Conservation (phyloP, 768 basidiomycete genomes). For the Amanita muscaria region DNA sequence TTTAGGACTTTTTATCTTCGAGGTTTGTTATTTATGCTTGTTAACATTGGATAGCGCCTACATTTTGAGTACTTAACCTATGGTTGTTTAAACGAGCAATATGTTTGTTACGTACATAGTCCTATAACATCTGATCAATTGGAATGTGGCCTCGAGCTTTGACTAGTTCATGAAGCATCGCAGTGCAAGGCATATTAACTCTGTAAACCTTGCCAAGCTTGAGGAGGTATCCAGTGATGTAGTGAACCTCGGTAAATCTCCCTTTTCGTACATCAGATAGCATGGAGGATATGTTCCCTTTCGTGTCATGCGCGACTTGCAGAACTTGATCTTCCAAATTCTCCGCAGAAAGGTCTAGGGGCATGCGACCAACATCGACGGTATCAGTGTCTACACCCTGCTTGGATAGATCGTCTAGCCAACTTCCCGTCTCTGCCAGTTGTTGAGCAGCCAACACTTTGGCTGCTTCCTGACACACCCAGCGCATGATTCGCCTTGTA, state of each 20-base stretch:
- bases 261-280: constrained; percentile 59
- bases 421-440: constrained; percentile 30
- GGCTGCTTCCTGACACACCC: constrained; percentile 68
- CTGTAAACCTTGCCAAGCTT: constrained; percentile 48
- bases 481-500: constrained; percentile 35
- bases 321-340: constrained; percentile 48
- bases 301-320: constrained; percentile 49
- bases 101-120: too few species aligned
- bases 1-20: neutral
- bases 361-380: constrained; percentile 29
- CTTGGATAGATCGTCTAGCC: constrained; percentile 22
- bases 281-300: constrained; percentile 74
- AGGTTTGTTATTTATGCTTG: too few species aligned
- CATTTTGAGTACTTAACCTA: too few species aligned
- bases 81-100: too few species aligned
- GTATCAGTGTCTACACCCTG: constrained; percentile 19
- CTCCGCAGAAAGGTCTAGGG: constrained; percentile 34
- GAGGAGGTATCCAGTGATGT: constrained; percentile 74
- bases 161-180: constrained; percentile 48
- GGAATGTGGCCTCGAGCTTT: constrained; percentile 51
- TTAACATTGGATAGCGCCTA: too few species aligned
- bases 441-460: constrained; percentile 46
- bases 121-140: too few species aligned
- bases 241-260: constrained; percentile 67
- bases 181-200: constrained; percentile 50